These are phyloP conservation scores for Gnaphalium uliginosum DNA, from an alignment of 129 eudicot genomes.

Conservation along the genomic window DNA sequence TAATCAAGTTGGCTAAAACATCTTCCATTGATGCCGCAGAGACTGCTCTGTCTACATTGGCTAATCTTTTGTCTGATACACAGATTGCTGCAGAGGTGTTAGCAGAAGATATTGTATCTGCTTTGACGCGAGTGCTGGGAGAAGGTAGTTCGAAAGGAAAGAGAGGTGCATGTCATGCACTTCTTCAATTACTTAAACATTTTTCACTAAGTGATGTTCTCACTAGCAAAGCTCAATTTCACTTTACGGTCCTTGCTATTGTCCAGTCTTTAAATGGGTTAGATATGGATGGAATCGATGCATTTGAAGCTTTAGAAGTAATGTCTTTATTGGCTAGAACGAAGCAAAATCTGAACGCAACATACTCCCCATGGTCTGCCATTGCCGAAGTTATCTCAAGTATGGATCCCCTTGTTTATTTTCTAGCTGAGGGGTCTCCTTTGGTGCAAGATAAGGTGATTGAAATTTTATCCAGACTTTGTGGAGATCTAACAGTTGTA, in stretches of 20 bases:
- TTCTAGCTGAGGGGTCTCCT: constrained; percentile 59
- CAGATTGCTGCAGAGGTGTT: constrained; percentile 73
- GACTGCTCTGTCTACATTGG: constrained; percentile 75
- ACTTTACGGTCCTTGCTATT: constrained; percentile 55
- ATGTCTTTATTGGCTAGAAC: constrained; percentile 51
- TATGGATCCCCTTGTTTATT: constrained; percentile 58
- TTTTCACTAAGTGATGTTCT: constrained; percentile 66
- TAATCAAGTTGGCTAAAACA: constrained; percentile 78
- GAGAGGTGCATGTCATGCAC: constrained; percentile 69
- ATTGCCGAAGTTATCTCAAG: constrained; percentile 60
- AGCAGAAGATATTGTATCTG: constrained; percentile 82
- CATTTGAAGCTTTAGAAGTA: constrained; percentile 64
- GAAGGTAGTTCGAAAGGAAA: constrained; percentile 75
- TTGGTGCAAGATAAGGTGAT: constrained; percentile 62
- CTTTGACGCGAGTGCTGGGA: constrained; percentile 59
- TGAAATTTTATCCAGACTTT: constrained; percentile 66
- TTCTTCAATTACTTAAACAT: constrained; percentile 62
- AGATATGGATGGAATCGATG: constrained; percentile 51
- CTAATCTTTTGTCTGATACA: constrained; percentile 66
- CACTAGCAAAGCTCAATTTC: constrained; percentile 46
- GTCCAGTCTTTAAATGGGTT: constrained; percentile 49
- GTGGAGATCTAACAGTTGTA: constrained; percentile 57
- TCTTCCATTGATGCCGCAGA: constrained; percentile 78
- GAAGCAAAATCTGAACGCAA: constrained; percentile 43
- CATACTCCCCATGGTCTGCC: constrained; percentile 46